Conservation (phyloP, 2,329 filamentous ascomycete genomes). For the Colletotrichum scovillei region DNA sequence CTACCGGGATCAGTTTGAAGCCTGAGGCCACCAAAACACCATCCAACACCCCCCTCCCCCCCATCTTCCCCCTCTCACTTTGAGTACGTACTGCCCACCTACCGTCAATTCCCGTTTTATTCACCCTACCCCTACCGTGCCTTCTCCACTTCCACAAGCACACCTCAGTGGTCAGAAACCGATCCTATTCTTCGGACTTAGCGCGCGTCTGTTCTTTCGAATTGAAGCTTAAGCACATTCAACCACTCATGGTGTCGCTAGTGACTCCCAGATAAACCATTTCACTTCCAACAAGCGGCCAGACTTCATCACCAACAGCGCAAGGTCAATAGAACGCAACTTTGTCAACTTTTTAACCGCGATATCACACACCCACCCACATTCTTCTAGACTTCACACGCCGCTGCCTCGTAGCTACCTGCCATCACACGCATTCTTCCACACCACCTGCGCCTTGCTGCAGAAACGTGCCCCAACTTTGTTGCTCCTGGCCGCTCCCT, state of each 20-base stretch:
- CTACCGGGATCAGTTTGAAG: neutral
- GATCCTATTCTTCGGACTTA: conserved; percentile 5
- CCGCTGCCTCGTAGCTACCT: conserved; percentile 9
- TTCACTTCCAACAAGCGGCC: conserved; percentile 24
- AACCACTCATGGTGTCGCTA: conserved; percentile 19
- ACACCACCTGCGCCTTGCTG: conserved; percentile 20
- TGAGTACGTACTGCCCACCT: neutral
- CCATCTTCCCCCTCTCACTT: neutral
- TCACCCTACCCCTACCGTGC: neutral
- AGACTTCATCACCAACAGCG: conserved; percentile 17
- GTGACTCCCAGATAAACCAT: neutral
- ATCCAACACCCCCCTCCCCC: neutral
- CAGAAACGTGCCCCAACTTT: conserved; percentile 19
- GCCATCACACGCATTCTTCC: neutral
- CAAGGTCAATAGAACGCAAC: neutral
- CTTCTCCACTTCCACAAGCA: neutral
- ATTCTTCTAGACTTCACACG: neutral
- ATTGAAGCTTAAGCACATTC: conserved; percentile 23
- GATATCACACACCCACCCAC: conserved; percentile 18
- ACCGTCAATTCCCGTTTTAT: neutral
- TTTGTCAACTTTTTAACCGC: conserved; percentile 17
- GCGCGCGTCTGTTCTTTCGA: conserved; percentile 18
- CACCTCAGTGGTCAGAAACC: neutral
- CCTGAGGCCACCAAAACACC: neutral
- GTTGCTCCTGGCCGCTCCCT: conserved; percentile 16